phyloP scores from a whole-genome alignment of 257 asterid species.

The Lycium ferocissimum region DNA sequence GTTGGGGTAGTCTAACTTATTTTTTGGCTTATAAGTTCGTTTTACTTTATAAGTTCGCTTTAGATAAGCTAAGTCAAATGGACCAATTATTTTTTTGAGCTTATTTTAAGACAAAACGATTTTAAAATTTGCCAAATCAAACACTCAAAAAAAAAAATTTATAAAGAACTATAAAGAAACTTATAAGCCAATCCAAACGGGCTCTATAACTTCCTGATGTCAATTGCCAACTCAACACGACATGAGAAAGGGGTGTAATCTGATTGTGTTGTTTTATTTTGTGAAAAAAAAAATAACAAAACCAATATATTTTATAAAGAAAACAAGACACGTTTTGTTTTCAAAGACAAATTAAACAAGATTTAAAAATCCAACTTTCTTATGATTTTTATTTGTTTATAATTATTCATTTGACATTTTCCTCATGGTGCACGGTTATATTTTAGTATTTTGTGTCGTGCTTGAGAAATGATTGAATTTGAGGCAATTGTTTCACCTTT shows the following conservation, averaged over 20 bases:
- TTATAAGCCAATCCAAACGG: too few relatives aligned
- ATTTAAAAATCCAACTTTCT: background rate
- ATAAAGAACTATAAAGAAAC: too few relatives aligned
- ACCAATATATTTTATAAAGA: background rate
- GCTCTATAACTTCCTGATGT: too few relatives aligned
- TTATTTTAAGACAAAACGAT: too few relatives aligned
- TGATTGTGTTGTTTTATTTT: background rate
- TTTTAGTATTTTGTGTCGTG: background rate
- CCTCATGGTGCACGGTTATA: background rate
- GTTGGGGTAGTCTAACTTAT: too few relatives aligned
- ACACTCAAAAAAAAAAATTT: too few relatives aligned
- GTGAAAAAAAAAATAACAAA: background rate
- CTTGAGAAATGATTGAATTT: background rate
- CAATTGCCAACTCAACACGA: background rate
- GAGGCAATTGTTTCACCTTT: background rate
- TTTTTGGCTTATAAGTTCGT: too few relatives aligned
- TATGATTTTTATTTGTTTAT: background rate
- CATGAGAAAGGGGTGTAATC: background rate
- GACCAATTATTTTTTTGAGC: too few relatives aligned
- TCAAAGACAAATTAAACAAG: background rate
- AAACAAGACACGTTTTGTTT: background rate
- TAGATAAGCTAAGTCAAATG: too few relatives aligned
- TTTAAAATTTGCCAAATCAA: too few relatives aligned
- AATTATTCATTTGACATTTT: background rate
- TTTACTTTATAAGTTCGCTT: too few relatives aligned